Conservation (phyloP, 495 filamentous ascomycete genomes). For the Gamarada debralockiae region DNA sequence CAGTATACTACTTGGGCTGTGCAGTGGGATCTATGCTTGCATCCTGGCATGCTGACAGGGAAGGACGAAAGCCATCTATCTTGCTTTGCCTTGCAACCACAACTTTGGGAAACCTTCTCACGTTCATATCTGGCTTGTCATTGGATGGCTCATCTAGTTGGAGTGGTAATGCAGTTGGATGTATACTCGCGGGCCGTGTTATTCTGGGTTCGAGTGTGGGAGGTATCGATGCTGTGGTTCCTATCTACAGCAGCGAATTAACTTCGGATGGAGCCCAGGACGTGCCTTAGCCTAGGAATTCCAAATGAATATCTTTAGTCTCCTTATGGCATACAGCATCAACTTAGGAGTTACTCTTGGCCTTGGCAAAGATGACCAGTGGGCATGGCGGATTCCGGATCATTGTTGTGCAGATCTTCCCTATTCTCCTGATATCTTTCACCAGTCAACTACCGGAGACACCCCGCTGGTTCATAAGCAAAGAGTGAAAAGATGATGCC, state of each 20-base stretch:
- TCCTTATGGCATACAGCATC: slow-evolving; percentile 50
- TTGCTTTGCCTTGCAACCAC: slow-evolving; percentile 45
- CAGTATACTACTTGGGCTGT: slow-evolving; percentile 57
- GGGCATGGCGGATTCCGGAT: slow-evolving; percentile 61
- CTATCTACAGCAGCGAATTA: slow-evolving; percentile 52
- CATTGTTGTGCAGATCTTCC: slow-evolving; percentile 55
- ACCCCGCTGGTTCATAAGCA: slow-evolving; percentile 48
- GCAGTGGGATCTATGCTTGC: slow-evolving; percentile 47
- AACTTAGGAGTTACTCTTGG: slow-evolving; percentile 34
- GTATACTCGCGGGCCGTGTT: slow-evolving; percentile 49
- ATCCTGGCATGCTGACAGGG: slow-evolving; percentile 41
- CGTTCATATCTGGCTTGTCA: slow-evolving; percentile 49
- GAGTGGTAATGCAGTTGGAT: slow-evolving; percentile 33
- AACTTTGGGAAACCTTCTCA: slow-evolving; percentile 47
- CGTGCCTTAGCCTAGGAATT: slow-evolving; percentile 53
- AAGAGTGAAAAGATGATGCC: slow-evolving; percentile 40
- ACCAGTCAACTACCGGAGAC: slow-evolving; percentile 48
- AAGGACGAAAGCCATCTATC: slow-evolving; percentile 46
- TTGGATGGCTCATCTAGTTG: slow-evolving; percentile 23
- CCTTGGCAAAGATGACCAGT: slow-evolving; percentile 38
- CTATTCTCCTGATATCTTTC: slow-evolving; percentile 41
- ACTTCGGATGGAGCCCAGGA: slow-evolving; percentile 42
- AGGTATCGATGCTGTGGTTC: slow-evolving; percentile 53
- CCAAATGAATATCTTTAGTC: slow-evolving; percentile 54
- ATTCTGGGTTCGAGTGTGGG: slow-evolving; percentile 55